A percentile compares a stretch with the other conserved stretches of the same genome.
These are phyloP conservation scores for Macaranga tanarius DNA, from an alignment of 441 rosid genomes.

Conservation along the genomic window DNA sequence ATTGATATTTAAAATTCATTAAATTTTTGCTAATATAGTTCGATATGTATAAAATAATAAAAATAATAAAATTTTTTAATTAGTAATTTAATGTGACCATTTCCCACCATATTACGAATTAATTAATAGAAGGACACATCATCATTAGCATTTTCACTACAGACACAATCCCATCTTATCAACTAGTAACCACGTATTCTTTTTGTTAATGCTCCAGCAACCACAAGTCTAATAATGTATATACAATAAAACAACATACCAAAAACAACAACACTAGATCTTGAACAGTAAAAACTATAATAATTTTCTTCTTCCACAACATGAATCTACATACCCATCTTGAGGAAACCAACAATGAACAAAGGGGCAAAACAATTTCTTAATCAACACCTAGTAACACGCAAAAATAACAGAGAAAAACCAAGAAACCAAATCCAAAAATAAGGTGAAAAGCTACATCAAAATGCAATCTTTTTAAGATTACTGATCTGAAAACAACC, in stretches of 20 bases:
- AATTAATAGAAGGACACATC: not conserved
- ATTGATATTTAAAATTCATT: too few relatives aligned
- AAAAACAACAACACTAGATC: not conserved
- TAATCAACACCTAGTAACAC: conserved; percentile 1
- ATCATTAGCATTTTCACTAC: not conserved
- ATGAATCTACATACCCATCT: not conserved
- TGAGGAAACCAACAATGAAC: not conserved
- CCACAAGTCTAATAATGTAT: not conserved
- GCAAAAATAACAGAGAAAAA: not conserved
- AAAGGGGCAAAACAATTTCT: not conserved
- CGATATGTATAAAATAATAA: too few relatives aligned
- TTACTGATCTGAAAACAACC: not conserved
- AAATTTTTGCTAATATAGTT: too few relatives aligned
- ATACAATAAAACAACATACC: not conserved
- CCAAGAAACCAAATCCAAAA: conserved; percentile 24
- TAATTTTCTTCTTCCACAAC: not conserved
- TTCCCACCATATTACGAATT: not conserved
- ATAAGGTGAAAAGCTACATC: not conserved
- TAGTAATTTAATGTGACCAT: too few relatives aligned
- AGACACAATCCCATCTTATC: not conserved
- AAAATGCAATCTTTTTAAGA: not conserved
- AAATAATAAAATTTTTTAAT: too few relatives aligned
- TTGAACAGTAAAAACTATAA: not conserved
- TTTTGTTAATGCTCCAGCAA: too few relatives aligned
- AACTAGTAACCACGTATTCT: not conserved